A percentile compares a stretch with the other conserved stretches of the same genome.
These are phyloP conservation scores for Thelonectria olida DNA, from an alignment of 2,329 filamentous ascomycete genomes.

Conservation along the genomic window DNA sequence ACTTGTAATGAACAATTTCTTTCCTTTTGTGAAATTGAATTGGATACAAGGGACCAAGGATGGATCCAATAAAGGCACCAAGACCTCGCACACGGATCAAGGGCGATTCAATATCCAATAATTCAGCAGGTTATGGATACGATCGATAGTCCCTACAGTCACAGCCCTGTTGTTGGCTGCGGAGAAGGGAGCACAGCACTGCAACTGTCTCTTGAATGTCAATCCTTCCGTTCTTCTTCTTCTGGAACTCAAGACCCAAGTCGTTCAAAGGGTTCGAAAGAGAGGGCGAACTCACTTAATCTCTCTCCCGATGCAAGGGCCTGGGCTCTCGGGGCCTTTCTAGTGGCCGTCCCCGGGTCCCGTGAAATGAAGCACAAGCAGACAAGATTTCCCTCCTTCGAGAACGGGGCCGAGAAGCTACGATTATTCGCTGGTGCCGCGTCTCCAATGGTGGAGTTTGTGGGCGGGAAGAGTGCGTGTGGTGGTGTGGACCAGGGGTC, in stretches of 20 bases:
- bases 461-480: not conserved
- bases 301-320: not conserved
- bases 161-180: not conserved
- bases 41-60: slow-evolving; percentile 1
- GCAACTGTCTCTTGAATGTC: no score
- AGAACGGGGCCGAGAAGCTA: slow-evolving; percentile 5
- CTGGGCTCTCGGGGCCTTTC: slow-evolving; percentile 6
- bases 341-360: slow-evolving; percentile 20
- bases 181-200: slow-evolving; percentile 4
- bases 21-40: not conserved
- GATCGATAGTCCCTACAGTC: not conserved
- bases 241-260: no score
- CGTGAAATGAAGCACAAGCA: slow-evolving; percentile 35
- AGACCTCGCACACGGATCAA: not conserved
- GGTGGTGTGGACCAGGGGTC: slow-evolving; percentile 10
- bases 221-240: no score
- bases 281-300: no score
- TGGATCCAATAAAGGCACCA: slow-evolving; percentile 15
- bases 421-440: slow-evolving; percentile 11
- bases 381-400: not conserved
- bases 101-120: slow-evolving; percentile 18
- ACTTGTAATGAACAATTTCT: not conserved
- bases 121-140: slow-evolving; percentile 4
- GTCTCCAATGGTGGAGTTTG: not conserved
- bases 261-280: no score